These are phyloP conservation scores for Aureobasidium sp. DNA, from an alignment of 2,329 filamentous ascomycete species.

Conservation along the genomic window DNA sequence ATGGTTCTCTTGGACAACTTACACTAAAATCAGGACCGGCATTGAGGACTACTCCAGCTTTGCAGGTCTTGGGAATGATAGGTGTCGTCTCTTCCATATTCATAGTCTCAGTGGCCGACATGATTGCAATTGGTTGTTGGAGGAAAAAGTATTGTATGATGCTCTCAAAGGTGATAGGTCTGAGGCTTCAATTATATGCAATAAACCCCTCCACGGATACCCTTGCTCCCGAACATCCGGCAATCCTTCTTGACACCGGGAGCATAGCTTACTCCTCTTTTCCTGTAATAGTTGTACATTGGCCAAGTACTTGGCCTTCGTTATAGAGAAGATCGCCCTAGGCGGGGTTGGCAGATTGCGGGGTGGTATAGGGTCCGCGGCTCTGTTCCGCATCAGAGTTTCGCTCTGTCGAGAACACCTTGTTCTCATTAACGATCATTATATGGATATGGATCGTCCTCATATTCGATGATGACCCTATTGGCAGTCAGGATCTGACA, in stretches of 20 bases:
- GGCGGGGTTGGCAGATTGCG: neutral
- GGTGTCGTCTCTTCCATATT: neutral
- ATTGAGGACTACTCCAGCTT: conserved; percentile 45
- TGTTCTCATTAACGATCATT: neutral
- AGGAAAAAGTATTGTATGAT: neutral
- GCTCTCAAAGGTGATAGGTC: neutral
- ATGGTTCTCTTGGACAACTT: neutral
- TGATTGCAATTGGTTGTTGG: neutral
- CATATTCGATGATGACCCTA: too few species aligned
- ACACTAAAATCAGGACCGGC: conserved; percentile 42
- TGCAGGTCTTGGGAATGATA: conserved; percentile 41
- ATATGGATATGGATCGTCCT: neutral
- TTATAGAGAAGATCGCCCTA: neutral
- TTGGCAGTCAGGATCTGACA: too few species aligned
- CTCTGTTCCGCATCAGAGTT: neutral
- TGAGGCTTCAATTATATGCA: neutral
- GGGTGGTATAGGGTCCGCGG: neutral
- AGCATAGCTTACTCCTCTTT: conserved; percentile 4
- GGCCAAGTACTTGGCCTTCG: neutral
- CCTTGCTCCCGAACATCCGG: neutral
- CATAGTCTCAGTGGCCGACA: conserved; percentile 1
- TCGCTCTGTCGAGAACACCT: neutral
- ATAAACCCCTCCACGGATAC: neutral
- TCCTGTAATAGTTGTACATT: neutral
- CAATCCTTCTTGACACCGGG: neutral